Evolutionary conservation across 2,329 filamentous ascomycete genomes (phyloP), one percentile per base, ranked within the genome.

Genomic region (Phoma herbarum): DNA sequence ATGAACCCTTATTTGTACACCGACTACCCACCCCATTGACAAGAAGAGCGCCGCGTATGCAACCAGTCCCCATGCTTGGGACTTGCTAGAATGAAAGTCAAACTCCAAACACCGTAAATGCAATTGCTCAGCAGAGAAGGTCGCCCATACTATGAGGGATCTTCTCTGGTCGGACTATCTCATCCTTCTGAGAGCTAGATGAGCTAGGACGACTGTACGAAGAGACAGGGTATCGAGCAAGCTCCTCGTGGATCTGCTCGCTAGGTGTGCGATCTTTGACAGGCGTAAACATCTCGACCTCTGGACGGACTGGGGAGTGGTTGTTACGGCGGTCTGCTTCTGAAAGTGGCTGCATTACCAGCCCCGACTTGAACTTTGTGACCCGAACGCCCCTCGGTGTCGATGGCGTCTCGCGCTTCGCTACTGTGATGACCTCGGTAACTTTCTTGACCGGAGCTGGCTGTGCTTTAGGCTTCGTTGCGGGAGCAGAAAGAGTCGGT

Each of bases 261-360:
- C 63, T 69, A 39, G 70, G 63, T 20, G 70, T 71, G 22, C 69
- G 68, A n/a, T 62, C 53, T 53, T 72, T 74, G 35, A 62, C 55
- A 2, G 71, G 71, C 20, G 72, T 75, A 29, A 75, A 70, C 18
- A 61, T 53, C 44, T 75, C 73, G 4, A 75, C 39, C n/a, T 60
- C 53, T 39, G 73, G 73, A 3, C 70, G 67, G 25, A 66, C 59
- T 9, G 70, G 70, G 2, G 67, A 68, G 14, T 69, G 64, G 31
- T 78, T 77, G 65, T 72, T 73, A 25, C 74, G 72, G n/a, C 60
- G 55, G 35, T 74, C 71, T 7, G 65, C 65, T 14, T 66, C 59
- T 10, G 75, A 72, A 18, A 77, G 48, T 16, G 64, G 69, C 37
- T 59, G 59, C 67, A 77, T 72, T 18, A 66, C 59, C 10, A 57